Base-by-base conservation (phyloP, 768 basidiomycete genomes). In the Chlorophyllum brunneum region DNA sequence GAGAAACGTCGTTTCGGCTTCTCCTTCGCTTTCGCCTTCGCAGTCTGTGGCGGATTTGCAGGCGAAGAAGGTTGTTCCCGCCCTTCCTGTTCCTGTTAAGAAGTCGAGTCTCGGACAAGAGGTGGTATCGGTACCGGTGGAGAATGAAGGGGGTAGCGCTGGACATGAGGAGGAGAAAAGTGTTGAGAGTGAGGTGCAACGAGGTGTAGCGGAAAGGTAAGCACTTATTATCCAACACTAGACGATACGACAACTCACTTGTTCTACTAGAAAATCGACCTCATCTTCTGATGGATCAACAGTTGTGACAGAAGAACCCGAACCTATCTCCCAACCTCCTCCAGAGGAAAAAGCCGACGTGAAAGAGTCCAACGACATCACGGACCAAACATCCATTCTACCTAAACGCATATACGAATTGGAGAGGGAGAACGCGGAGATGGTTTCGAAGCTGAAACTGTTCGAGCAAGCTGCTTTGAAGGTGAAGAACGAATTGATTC, bases 391-490 rank as follows among this genome's bases (percentile, higher is more conserved):
- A 26, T 29, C 42, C 7, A 5, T 33, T 5, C 34, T 44, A 16
- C 51, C 27, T 22, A 18, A 26, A 15, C 51, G 42, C 23, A 6
- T 52, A 22, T 9, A 27, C 5, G 22, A 10, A 5, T 15, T 52
- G 42, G 42, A 52, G 42, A 34, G 31, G 8, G 31, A 52, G 42
- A 49, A 49, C 6, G 37, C 24, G 9, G 24, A 49, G n/a, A 39
- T 39, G 18, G 24, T 33, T 15, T 6, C 36, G 1, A 33, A 37
- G 23, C n/a, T 49, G 38, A 38, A 20, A 11, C 30, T 31, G 24
- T 27, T 13, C 1, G 27, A 39, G 27, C 37, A 49, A 16, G 24
- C 48, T 22, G 37, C 38, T 7, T n/a, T 13, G 37, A 39, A 11
- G 38, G 48, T 40, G 16, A 49, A 49, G 26, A 16, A 37, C 4